Base-by-base conservation (phyloP, 139 green algal species). In the Microglena sp. region DNA sequence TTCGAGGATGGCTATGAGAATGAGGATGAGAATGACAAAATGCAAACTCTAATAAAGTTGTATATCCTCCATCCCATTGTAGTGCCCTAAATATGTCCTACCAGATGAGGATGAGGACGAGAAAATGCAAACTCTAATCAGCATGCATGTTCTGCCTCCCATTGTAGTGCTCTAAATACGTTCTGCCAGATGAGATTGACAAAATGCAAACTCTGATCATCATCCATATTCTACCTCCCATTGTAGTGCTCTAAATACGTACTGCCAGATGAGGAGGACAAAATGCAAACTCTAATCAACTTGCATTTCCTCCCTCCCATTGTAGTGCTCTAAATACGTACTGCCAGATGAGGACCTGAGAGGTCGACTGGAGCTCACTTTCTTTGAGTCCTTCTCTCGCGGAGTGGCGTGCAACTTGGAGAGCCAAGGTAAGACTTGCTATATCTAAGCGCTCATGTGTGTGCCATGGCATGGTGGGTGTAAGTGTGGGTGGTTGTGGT, bases 371-470 rank as follows among this genome's bases (percentile, higher is more conserved):
- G 71, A 84, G 64, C 57, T 90, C 2, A 73, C 68, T 35, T 87
- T 89, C 70, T 85, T 80, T 34, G 81, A 87, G 45, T 55, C 68
- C 32, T 55, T 66, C 24, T 64, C 75, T 30, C 70, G 63, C 24
- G 84, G 80, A 45, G 44, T 89, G 33, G 84, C 82, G 1, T 90
- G 84, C 75, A 78, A 84, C 53, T 67, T 89, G 45, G 73, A 85
- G 53, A 69, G 54, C 27, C 60, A 71, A 29, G 70, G 69, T 76
- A 33, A 31, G 67, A 24, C 11, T 15, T 50, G 40, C 40, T 11
- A 15, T 15, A 50, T 15, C 40, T 50, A 15, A n/a, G n/a, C n/a
- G n/a, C n/a, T n/a, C n/a, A n/a, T n/a, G n/a, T n/a, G n/a, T n/a
- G n/a, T n/a, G n/a, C n/a, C n/a, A n/a, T n/a, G n/a, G n/a, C n/a